These are phyloP conservation scores for Neofusicoccum cordaticola DNA, from an alignment of 2,329 filamentous ascomycete genomes.

Conservation along the genomic window DNA sequence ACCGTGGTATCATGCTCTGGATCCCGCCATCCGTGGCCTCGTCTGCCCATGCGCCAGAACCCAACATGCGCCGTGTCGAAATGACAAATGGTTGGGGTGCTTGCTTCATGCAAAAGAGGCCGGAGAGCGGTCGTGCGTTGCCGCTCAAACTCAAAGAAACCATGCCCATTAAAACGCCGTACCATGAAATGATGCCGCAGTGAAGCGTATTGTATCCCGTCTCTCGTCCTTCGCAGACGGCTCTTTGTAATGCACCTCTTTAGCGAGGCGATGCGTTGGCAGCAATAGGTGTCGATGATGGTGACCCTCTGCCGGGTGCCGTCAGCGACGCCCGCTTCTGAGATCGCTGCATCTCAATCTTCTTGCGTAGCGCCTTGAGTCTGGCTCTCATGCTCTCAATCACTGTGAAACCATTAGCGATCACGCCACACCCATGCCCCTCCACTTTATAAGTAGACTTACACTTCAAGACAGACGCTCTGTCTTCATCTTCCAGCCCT, in stretches of 20 bases:
- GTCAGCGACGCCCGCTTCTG: slow-evolving; percentile 30
- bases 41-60: slow-evolving; percentile 16
- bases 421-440: neutral
- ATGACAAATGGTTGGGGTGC: slow-evolving; percentile 14
- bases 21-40: slow-evolving; percentile 2
- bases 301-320: slow-evolving; percentile 6
- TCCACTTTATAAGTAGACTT: slow-evolving; percentile 35
- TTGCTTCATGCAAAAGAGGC: slow-evolving; percentile 12
- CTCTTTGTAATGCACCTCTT: neutral
- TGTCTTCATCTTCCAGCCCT: slow-evolving; percentile 65
- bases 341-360: slow-evolving; percentile 38
- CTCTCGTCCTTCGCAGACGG: no score
- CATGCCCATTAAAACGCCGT: slow-evolving; percentile 16
- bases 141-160: slow-evolving; percentile 5
- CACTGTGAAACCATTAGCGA: slow-evolving; percentile 30
- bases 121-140: slow-evolving; percentile 1
- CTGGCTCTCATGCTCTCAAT: slow-evolving; percentile 46
- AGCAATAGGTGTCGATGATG: slow-evolving; percentile 3
- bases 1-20: slow-evolving; percentile 18
- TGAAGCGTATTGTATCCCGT: neutral
- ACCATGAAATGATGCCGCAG: slow-evolving; percentile 4
- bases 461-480: slow-evolving; percentile 72
- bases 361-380: slow-evolving; percentile 44
- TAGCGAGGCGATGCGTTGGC: slow-evolving; percentile 12
- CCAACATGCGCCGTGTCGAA: slow-evolving; percentile 13